phyloP scores from a whole-genome alignment of 2,329 filamentous ascomycete species.

The Lachnellula hyalina region DNA sequence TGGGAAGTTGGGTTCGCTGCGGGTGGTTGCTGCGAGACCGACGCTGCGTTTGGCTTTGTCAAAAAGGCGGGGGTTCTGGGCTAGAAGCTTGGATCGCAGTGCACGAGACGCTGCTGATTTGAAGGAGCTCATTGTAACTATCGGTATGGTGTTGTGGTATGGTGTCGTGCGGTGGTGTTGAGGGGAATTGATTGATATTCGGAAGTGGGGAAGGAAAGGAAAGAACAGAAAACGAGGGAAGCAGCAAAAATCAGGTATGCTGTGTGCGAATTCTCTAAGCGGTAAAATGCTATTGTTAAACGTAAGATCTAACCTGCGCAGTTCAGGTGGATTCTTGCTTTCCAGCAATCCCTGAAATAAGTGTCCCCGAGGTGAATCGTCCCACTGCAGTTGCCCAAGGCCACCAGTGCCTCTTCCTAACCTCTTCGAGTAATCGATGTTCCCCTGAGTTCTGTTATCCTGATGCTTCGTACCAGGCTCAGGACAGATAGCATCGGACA shows the following conservation, averaged over 20 bases:
- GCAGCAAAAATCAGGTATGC: too few species aligned
- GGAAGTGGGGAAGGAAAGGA: not conserved
- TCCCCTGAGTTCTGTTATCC: not conserved
- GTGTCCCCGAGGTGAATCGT: not conserved
- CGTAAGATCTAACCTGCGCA: too few species aligned
- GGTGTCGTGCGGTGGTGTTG: not conserved
- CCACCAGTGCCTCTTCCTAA: too few species aligned
- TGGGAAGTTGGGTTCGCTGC: constrained; percentile 1
- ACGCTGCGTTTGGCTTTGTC: constrained; percentile 8
- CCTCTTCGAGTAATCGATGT: too few species aligned
- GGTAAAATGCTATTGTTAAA: too few species aligned
- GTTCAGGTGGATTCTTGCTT: not conserved
- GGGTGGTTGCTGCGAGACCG: constrained; percentile 12
- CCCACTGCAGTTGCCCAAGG: not conserved
- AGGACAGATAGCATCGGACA: not conserved
- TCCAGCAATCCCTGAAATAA: not conserved
- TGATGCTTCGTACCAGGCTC: not conserved
- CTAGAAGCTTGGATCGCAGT: constrained; percentile 8
- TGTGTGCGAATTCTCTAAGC: too few species aligned
- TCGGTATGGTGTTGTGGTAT: not conserved
- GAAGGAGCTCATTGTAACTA: constrained; percentile 14
- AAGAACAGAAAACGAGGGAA: too few species aligned
- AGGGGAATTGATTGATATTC: not conserved
- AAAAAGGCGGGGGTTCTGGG: constrained; percentile 6
- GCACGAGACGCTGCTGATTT: constrained; percentile 13